Conservation (phyloP, 495 filamentous ascomycete genomes). For the Xylaria longipes region DNA sequence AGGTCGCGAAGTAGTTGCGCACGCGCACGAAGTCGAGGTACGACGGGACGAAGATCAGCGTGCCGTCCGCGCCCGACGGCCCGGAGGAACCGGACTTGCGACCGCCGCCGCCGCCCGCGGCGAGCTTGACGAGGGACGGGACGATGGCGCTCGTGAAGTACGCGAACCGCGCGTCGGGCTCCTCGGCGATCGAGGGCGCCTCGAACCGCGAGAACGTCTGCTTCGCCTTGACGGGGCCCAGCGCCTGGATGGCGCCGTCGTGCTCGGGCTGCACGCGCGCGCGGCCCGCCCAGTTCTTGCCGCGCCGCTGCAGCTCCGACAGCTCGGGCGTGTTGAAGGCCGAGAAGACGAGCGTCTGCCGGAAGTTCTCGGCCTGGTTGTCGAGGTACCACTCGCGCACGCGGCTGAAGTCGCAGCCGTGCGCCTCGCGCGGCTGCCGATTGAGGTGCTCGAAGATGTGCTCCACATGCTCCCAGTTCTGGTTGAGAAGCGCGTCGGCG, state of each 20-base stretch:
- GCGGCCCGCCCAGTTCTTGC: slow-evolving; percentile 81
- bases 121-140: slow-evolving; percentile 69
- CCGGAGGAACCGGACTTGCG: neutral
- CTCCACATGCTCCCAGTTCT: slow-evolving; percentile 97
- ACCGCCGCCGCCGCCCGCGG: slow-evolving; percentile 29
- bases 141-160: slow-evolving; percentile 84
- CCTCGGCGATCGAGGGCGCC: slow-evolving; percentile 65
- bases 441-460: slow-evolving; percentile 92
- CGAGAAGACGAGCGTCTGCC: slow-evolving; percentile 81
- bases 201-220: slow-evolving; percentile 95
- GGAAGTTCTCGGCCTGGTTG: slow-evolving; percentile 75
- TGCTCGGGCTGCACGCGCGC: slow-evolving; percentile 71
- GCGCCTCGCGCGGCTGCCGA: slow-evolving; percentile 83
- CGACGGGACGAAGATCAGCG: slow-evolving; percentile 85
- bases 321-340: slow-evolving; percentile 90
- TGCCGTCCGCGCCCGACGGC: slow-evolving; percentile 49
- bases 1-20: slow-evolving; percentile 87
- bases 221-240: slow-evolving; percentile 67
- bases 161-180: slow-evolving; percentile 90
- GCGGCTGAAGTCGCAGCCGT: slow-evolving; percentile 92
- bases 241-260: slow-evolving; percentile 69
- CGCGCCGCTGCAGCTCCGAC: slow-evolving; percentile 75
- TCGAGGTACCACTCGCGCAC: slow-evolving; percentile 93
- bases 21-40: slow-evolving; percentile 94
- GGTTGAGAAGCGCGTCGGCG: slow-evolving; percentile 92